Base-by-base conservation (phyloP, 2,329 filamentous ascomycete species). In the Orbilia brochopaga region DNA sequence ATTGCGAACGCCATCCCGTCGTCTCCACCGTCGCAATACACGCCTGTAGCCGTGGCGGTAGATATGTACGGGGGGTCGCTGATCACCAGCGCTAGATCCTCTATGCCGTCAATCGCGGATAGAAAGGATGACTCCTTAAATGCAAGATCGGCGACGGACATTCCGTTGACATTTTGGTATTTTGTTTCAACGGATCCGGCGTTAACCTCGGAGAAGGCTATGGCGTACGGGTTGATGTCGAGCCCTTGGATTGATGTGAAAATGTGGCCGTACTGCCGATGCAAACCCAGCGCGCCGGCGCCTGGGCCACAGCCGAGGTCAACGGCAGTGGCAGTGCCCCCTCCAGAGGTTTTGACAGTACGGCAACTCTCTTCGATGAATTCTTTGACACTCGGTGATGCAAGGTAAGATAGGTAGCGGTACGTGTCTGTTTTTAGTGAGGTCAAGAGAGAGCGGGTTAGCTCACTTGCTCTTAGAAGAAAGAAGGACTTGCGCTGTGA, bases 221-320 rank as follows among this genome's bases (percentile, higher is more conserved):
- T 23, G 17, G 46, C 46, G n/a, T 13, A 21, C 24, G 46, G 46
- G 19, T 51, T 51, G 19, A 51, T 19, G 19, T 51, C 46, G 8
- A 51, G 11, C 17, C 46, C 46, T 17, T 21, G 19, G 4, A 51
- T 17, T 17, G 11, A 23, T 13, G 19, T 2, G 19, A 51, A 51
- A 32, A 32, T 32, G 27, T 32, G 27, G 11, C 24, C 11, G 46
- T 51, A 51, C 11, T 21, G 46, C 19, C 24, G 46, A 11, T 17
- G 24, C 21, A 51, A 17, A 21, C 11, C 24, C 19, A 51, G 19
- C 3, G 46, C 46, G 46, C 46, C 46, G 17, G 46, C 46, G 11
- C 46, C 46, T 21, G 46, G 17, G 17, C 46, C 46, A 51, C 46
- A 51, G 19, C 46, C 19, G 24, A 51, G 46, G 24, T 51, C 46